Evolutionary conservation across 257 asterid genomes (phyloP), one percentile per base, ranked within the genome.

Genomic region (Datura wrightii): DNA sequence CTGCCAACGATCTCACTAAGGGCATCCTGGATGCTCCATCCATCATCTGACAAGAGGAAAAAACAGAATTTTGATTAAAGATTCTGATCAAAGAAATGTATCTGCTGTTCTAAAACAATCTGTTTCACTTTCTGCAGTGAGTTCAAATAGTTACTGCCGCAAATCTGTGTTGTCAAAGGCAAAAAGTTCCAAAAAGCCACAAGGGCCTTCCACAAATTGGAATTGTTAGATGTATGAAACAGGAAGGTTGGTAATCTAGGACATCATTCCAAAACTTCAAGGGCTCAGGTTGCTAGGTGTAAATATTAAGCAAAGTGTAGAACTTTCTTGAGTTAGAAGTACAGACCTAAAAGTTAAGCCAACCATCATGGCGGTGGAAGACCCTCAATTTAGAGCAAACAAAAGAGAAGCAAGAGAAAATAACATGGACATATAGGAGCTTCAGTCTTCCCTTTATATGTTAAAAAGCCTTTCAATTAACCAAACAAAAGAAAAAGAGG

Each of bases 11-110:
- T 86, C 82, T 91, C 88, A 82, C 95, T 85, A 87, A 96, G 54
- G 58, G 98, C 98, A 86, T 94, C 93, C 86, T 96, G 99, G 86
- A 96, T 90, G 5, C 42, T 82, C 86, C 87, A 86, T 31, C 98
- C 98, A 80, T 96, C 99, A 84, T 90, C 99, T 93, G 90, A 52
- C 46, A 52, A 50, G 48, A 31, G 46, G 82, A 31, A 3, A 11
- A 76, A 14, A 1, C 2, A 50, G 7, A 3, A 31, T 50, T 24
- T 46, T 72, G 37, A n/a, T 14, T 60, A n/a, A 53, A 56, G 13
- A 24, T 66, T 41, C 34, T 15, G 44, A 67, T 13, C 16, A 55
- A 52, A 84, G 54, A 11, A 82, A 19, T 79, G 15, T 24, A 16
- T 46, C n/a, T 19, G 19, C 24, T 44, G 80, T 6, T 48, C 18